A percentile compares a stretch with the other conserved stretches of the same genome.
phyloP scores from a whole-genome alignment of 352 stramenopile genomes.

The Globisporangium paroecandrum region DNA sequence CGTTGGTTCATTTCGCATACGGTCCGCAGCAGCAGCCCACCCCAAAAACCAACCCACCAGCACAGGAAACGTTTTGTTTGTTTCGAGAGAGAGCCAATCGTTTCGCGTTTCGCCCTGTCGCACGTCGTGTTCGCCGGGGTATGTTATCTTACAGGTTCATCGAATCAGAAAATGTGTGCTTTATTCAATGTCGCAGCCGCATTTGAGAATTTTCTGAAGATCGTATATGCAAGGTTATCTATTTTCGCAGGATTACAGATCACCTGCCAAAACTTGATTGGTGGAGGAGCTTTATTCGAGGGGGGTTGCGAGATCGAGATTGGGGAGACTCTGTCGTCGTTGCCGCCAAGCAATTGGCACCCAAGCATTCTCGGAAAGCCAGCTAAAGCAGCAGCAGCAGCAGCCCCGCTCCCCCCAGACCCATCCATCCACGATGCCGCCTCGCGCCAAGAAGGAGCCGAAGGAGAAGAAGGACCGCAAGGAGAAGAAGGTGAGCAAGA shows the following conservation, averaged over 20 bases:
- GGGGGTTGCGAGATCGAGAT: neutral
- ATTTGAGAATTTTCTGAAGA: slow-evolving; percentile 8
- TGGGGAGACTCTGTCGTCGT: neutral
- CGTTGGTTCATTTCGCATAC: slow-evolving; percentile 14
- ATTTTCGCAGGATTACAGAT: neutral
- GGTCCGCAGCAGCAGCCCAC: too few species aligned
- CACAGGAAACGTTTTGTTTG: neutral
- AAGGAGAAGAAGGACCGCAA: slow-evolving; percentile 74
- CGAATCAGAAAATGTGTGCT: too few species aligned
- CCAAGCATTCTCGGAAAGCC: slow-evolving; percentile 9
- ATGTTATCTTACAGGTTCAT: neutral
- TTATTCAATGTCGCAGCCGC: too few species aligned
- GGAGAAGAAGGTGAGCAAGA: slow-evolving; percentile 75
- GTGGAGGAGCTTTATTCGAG: slow-evolving; percentile 18
- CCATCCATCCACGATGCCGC: slow-evolving; percentile 11
- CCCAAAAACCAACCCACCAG: neutral
- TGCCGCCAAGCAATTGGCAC: neutral
- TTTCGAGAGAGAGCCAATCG: slow-evolving; percentile 7
- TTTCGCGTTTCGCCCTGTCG: slow-evolving; percentile 4
- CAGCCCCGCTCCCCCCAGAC: neutral
- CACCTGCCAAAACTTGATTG: slow-evolving; percentile 5
- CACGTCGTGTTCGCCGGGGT: neutral
- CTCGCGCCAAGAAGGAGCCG: slow-evolving; percentile 37
- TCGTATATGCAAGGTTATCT: neutral
- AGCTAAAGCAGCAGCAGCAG: slow-evolving; percentile 9